phyloP scores from a whole-genome alignment of 169 alveolate genomes.

The Cryptosporidium tyzzeri region DNA sequence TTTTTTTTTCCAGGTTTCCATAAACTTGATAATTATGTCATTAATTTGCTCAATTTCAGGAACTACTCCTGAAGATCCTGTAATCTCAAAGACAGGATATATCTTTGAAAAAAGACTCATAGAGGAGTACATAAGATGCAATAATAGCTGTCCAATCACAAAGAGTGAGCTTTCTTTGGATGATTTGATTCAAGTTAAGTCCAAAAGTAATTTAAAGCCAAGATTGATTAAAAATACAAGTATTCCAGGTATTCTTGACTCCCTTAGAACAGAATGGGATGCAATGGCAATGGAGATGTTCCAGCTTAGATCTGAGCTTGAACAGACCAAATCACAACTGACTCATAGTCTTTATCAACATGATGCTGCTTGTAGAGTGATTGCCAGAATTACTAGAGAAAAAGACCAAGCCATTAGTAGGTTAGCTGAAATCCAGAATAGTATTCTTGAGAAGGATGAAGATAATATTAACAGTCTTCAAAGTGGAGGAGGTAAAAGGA shows the following conservation, averaged over 20 bases:
- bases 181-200: slow-evolving; percentile 83
- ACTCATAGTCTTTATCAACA: slow-evolving; percentile 96
- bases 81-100: slow-evolving; percentile 87
- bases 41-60: slow-evolving; percentile 88
- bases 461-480: background rate
- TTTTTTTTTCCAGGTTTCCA: background rate
- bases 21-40: slow-evolving; percentile 78
- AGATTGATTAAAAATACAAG: slow-evolving; percentile 92
- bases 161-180: slow-evolving; percentile 83
- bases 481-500: slow-evolving; percentile 59
- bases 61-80: slow-evolving; percentile 88
- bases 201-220: slow-evolving; percentile 83
- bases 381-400: slow-evolving; percentile 94
- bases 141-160: slow-evolving; percentile 86
- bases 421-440: slow-evolving; percentile 84
- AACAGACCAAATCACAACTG: slow-evolving; percentile 91
- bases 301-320: slow-evolving; percentile 82
- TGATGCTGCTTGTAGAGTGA: slow-evolving; percentile 98
- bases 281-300: slow-evolving; percentile 93
- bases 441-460: slow-evolving; percentile 64
- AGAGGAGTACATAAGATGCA: slow-evolving; percentile 85
- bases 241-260: slow-evolving; percentile 93
- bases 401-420: slow-evolving; percentile 92
- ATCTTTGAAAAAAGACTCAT: slow-evolving; percentile 86
- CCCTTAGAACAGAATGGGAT: slow-evolving; percentile 96